These are phyloP conservation scores for Nigrospora oryzae DNA, from an alignment of 2,329 filamentous ascomycete genomes.

Conservation along the genomic window DNA sequence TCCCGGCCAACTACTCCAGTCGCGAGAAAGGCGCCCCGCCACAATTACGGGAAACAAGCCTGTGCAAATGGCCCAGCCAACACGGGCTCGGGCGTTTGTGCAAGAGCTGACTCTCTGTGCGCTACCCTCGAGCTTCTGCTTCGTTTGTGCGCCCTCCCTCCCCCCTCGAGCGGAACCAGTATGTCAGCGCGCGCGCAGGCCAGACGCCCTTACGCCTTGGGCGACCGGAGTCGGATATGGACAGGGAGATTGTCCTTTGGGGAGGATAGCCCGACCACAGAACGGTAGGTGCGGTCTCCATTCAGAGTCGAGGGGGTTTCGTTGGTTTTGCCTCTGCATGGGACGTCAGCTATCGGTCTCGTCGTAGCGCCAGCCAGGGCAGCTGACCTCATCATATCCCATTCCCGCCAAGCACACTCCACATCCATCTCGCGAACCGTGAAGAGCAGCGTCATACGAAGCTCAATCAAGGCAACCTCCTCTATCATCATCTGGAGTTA, in stretches of 20 bases:
- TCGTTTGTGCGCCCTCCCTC: too few species aligned
- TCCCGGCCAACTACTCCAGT: too few species aligned
- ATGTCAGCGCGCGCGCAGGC: too few species aligned
- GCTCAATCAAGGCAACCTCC: slow-evolving; percentile 23
- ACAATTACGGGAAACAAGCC: too few species aligned
- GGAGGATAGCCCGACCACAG: not conserved
- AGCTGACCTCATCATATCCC: slow-evolving; percentile 3
- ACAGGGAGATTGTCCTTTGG: slow-evolving; percentile 4
- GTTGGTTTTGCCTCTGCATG: not conserved
- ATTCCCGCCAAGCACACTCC: slow-evolving; percentile 1
- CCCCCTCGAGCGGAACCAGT: too few species aligned
- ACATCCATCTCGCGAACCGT: slow-evolving; percentile 13
- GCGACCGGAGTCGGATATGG: not conserved
- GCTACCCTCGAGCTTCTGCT: too few species aligned
- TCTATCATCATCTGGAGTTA: slow-evolving; percentile 3
- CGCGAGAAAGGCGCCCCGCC: too few species aligned
- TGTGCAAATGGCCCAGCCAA: too few species aligned
- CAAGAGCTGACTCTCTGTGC: too few species aligned
- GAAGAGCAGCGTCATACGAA: slow-evolving; percentile 18
- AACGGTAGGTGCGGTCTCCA: not conserved
- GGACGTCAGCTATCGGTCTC: not conserved
- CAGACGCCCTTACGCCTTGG: too few species aligned
- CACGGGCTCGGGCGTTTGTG: too few species aligned
- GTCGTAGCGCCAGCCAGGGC: not conserved
- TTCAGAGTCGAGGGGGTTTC: not conserved